Base-by-base conservation (phyloP, 2,329 filamentous ascomycete genomes). In the Erysiphe neolycopersici region DNA sequence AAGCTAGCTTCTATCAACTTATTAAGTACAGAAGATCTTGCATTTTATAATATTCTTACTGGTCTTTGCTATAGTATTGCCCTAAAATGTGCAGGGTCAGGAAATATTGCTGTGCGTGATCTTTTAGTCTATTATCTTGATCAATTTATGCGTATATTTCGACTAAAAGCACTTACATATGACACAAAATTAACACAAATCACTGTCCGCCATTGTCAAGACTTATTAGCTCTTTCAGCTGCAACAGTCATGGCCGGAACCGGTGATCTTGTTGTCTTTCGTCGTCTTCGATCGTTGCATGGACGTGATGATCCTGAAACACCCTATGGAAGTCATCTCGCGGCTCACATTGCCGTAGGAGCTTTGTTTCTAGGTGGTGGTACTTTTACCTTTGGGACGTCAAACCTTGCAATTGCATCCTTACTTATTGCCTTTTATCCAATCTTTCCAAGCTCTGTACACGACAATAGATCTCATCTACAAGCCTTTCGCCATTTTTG, bases 401-500 rank as follows among this genome's bases (percentile, higher is more conserved):
- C 79, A 33, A 78, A 94, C 55, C 65, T 91, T 44, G 85, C 87
- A 10, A 75, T 92, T 41, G 87, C 83, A 1, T 73, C 82, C 12
- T 66, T 98, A 6, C 71, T 98, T 8, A 77, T 89, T 38, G 79
- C 89, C 1, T 92, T 98, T 58, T 98, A 98, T 55, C 89, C 89
- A 0, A 68, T 94, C 17, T 94, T 92, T 57, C 89, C 89, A 0
- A 78, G 73, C 10, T 78, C 73, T 29, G 81, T 95, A 1, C 79
- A 92, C 53, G 89, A 98, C 61, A 95, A 95, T 56, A 79, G 81
- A 50, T 84, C 83, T 11, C 89, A 98, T 54, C 67, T 98, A 5
- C 89, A 98, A 62, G 89, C 91, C 3, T 89, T 98, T 62, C 75
- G 91, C 5, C 87, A 98, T 60, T 80, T 98, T 55, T 98, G 89